Base-by-base conservation (phyloP, 2,329 filamentous ascomycete species). In the Thielaviopsis populi region DNA sequence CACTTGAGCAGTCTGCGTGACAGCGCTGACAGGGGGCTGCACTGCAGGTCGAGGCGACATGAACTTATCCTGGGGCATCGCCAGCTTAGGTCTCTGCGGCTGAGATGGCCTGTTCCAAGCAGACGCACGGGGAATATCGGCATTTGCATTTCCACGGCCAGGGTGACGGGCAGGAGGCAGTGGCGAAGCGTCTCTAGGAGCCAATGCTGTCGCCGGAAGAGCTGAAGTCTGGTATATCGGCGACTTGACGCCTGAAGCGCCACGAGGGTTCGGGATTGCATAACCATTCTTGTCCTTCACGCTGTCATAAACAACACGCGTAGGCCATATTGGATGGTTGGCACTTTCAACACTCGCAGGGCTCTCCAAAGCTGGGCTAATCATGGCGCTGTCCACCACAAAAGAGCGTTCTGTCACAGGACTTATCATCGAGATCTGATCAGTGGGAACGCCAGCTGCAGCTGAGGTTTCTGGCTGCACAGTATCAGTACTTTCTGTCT, bases 221-320 rank as follows among this genome's bases (percentile, higher is more conserved):
- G 40, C 62, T 11, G 54, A 58, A 37, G 40, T 48, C 10, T 40
- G 53, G 33, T 40, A 27, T 6, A 27, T 33, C 4, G 61, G 40
- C 1, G 37, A 30, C 53, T 30, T 41, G 2, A 15, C 40, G 8
- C 11, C 13, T 15, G 53, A 15, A 7, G 50, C 17, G 2, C 46
- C 53, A 6, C 61, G 61, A 42, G 61, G 61, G 13, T 50, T 40
- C 24, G 61, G 61, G n/a, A 63, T 19, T 13, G 61, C 61, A 46
- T 63, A 63, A 7, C 61, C 50, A 17, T 63, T 56, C 48, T 46
- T 56, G n/a, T 63, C 61, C 41, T 58, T 63, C 8, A 63, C 24
- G 41, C 61, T 63, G 30, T 65, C 59, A n/a, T 59, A 62, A 30
- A 40, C 53, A 5, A 62, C 40, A 42, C 61, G 61, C 11, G 61